phyloP scores from a whole-genome alignment of 805 yeast species.

The Candida glaebosa region DNA sequence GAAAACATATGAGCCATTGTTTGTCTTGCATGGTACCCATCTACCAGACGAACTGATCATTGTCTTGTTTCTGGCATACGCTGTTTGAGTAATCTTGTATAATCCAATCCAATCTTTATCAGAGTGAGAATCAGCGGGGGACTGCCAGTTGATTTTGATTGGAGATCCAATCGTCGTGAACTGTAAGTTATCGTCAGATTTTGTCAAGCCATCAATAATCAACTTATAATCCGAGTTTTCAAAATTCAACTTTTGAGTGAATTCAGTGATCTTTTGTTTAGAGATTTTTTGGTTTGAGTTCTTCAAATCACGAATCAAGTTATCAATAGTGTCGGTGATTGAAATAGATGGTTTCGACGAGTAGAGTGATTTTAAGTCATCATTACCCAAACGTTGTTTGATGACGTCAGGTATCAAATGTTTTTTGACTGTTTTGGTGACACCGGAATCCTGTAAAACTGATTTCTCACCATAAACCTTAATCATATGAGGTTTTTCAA shows the following conservation, averaged over 20 bases:
- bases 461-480: conserved; percentile 67
- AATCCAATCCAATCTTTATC: conserved; percentile 73
- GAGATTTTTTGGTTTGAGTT: conserved; percentile 29
- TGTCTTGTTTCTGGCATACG: conserved; percentile 53
- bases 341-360: conserved; percentile 32
- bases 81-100: conserved; percentile 60
- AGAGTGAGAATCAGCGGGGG: conserved; percentile 45
- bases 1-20: conserved; percentile 49
- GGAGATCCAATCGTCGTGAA: conserved; percentile 47
- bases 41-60: conserved; percentile 60
- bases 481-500: conserved; percentile 76
- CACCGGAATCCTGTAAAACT: conserved; percentile 52
- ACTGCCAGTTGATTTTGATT: conserved; percentile 50
- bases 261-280: conserved; percentile 33
- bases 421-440: conserved; percentile 40
- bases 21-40: conserved; percentile 45
- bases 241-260: conserved; percentile 38
- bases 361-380: conserved; percentile 17
- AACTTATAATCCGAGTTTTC: conserved; percentile 33
- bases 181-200: conserved; percentile 3
- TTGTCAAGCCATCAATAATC: conserved; percentile 19
- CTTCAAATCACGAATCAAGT: conserved; percentile 40
- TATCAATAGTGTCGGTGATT: conserved; percentile 44
- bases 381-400: conserved; percentile 27
- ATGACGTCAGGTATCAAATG: conserved; percentile 40